Evolutionary conservation across 306 rosid genomes (phyloP), one percentile per base, ranked within the genome.

Genomic region (Canavalia ensiformis): DNA sequence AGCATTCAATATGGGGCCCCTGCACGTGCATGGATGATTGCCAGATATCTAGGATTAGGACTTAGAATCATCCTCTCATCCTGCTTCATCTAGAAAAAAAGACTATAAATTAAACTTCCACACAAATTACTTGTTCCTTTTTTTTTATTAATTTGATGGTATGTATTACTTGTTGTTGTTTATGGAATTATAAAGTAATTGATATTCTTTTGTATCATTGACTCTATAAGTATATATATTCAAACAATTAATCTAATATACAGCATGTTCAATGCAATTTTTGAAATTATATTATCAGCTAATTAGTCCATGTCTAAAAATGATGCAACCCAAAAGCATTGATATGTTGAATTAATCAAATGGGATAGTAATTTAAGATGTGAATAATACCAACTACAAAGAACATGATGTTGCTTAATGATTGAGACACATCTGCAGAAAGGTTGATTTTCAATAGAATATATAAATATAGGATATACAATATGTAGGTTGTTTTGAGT

Each of bases 11-110:
- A 80, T 77, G 89, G 92, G 91, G 78, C 92, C 92, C 72, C 67
- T 84, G 88, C 94, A 90, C 94, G 88, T 92, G 92, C 88, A 83
- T 81, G 77, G 84, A 86, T 87, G 89, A 83, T 90, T 80, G 54
- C 87, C 83, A 57, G 35, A 55, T 66, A 80, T 81, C 78, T 66
- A 76, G 80, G 74, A 60, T 60, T 47, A 81, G 10, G 65, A 51
- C 55, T 54, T 34, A 8, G 0, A 6, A 42, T 7, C 60, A n/a
- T 63, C 81, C 44, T 51, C 44, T 58, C 42, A 74, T 83, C 55
- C 46, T 74, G 77, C 58, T 76, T 72, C 73, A 71, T 87, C 85
- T 83, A 78, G 80, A 76, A 71, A 45, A 81, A 0, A 65, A 5
- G 4, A 68, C 45, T 8, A 29, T 2, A 29, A 80, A 67, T 31